phyloP scores from a whole-genome alignment of 352 stramenopile species.

The Pythium dissimile region DNA sequence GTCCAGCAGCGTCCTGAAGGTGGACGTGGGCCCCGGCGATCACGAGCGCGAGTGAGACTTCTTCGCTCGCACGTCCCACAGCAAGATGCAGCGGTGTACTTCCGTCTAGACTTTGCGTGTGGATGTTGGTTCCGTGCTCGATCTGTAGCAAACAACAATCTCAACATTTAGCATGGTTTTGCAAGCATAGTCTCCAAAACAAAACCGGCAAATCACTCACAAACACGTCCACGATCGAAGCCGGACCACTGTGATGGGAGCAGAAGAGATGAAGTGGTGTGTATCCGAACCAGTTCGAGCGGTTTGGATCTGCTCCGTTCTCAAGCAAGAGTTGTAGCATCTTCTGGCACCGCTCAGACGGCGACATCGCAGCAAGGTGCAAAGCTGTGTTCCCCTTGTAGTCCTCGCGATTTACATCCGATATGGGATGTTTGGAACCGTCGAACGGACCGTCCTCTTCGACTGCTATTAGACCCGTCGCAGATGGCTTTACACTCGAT shows the following conservation, averaged over 20 bases:
- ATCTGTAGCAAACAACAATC: too few relatives aligned
- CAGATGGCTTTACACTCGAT: neutral
- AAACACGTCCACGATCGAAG: slow-evolving; percentile 73
- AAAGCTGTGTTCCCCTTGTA: slow-evolving; percentile 82
- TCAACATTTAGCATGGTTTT: neutral
- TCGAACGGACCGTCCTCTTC: neutral
- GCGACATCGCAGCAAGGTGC: slow-evolving; percentile 82
- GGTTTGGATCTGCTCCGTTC: slow-evolving; percentile 74
- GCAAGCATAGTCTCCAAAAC: neutral
- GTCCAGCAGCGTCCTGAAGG: slow-evolving; percentile 72
- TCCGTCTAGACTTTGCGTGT: slow-evolving; percentile 76
- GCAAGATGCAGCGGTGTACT: slow-evolving; percentile 81
- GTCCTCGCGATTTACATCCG: slow-evolving; percentile 80
- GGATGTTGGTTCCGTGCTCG: slow-evolving; percentile 74
- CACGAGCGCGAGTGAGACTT: slow-evolving; percentile 67
- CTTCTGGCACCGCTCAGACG: slow-evolving; percentile 73
- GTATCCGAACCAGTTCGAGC: slow-evolving; percentile 85
- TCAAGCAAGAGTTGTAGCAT: slow-evolving; percentile 80
- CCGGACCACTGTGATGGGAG: slow-evolving; percentile 67
- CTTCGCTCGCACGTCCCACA: slow-evolving; percentile 71
- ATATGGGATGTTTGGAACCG: slow-evolving; percentile 10
- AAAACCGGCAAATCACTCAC: slow-evolving; percentile 40
- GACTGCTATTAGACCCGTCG: neutral
- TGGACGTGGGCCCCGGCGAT: slow-evolving; percentile 75
- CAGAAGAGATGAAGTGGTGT: slow-evolving; percentile 84